Percentiles rank a stretch among this genome's conserved stretches.
These are phyloP conservation scores for Coemansia sp. DNA, from an alignment of 192 early-diverging fungal genomes.

Conservation along the genomic window DNA sequence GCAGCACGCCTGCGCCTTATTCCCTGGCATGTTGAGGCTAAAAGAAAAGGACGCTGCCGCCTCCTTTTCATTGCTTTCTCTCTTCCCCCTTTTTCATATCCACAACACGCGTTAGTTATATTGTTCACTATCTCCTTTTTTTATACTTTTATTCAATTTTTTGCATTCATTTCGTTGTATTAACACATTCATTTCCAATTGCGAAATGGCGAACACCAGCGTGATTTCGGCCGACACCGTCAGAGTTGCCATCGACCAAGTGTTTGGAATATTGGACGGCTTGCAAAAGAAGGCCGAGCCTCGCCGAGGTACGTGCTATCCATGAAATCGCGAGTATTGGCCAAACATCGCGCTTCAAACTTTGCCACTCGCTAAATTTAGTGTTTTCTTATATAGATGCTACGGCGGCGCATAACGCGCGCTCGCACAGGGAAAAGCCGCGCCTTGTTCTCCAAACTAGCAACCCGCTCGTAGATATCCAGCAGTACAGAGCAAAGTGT, in stretches of 20 bases:
- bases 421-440: conserved; percentile 2
- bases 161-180: conserved; percentile 3
- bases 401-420: neutral
- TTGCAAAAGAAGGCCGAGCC: conserved; percentile 20
- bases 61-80: neutral
- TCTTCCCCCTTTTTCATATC: neutral
- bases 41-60: neutral
- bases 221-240: conserved; percentile 23
- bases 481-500: conserved; percentile 35
- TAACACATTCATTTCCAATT: neutral
- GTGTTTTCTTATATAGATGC: neutral
- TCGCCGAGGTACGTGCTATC: neutral
- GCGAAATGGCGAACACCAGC: conserved; percentile 8
- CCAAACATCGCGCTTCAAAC: neutral
- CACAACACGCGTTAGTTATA: neutral
- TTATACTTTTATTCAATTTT: conserved; percentile 9
- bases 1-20: no score
- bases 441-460: conserved; percentile 8
- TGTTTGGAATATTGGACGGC: conserved; percentile 29
- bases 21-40: neutral
- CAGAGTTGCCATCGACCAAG: conserved; percentile 24
- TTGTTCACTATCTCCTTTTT: neutral
- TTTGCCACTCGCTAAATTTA: neutral
- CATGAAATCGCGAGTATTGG: no score
- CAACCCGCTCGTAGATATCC: conserved; percentile 12